Evolutionary conservation across 768 basidiomycete genomes (phyloP).

Genomic region (Termitomyces sp.): DNA sequence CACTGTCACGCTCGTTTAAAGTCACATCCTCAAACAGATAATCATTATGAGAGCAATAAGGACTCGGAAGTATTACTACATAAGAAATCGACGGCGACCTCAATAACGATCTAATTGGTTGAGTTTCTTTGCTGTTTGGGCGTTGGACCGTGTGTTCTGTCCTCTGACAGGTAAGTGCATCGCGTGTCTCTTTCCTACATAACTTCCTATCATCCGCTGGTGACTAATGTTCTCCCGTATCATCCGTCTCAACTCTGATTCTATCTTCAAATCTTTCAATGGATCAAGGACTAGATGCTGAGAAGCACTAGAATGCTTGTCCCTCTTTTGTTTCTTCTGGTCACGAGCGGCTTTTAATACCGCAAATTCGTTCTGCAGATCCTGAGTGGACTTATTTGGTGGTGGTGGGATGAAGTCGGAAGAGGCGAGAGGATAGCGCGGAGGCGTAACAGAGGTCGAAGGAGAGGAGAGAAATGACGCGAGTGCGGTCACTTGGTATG

Average conservation of each 20-base stretch:
- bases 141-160: constrained; percentile 89
- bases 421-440: constrained; percentile 60
- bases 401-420: constrained; percentile 44
- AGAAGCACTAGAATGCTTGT: constrained; percentile 13
- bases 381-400: constrained; percentile 30
- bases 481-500: constrained; percentile 85
- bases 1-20: constrained; percentile 17
- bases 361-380: constrained; percentile 35
- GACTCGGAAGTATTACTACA: constrained; percentile 3
- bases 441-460: constrained; percentile 60
- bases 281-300: constrained; percentile 40
- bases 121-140: constrained; percentile 84
- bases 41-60: background rate
- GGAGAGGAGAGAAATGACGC: constrained; percentile 94
- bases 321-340: constrained; percentile 22
- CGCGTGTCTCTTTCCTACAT: constrained; percentile 89
- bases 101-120: constrained; percentile 71
- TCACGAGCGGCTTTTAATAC: constrained; percentile 22
- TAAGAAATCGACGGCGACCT: background rate
- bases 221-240: constrained; percentile 90
- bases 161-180: constrained; percentile 93
- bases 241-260: constrained; percentile 78
- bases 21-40: constrained; percentile 15
- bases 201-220: constrained; percentile 90
- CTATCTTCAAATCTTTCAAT: constrained; percentile 73